Conservation (phyloP, 768 basidiomycete species). For the Tulasnella sp. region DNA sequence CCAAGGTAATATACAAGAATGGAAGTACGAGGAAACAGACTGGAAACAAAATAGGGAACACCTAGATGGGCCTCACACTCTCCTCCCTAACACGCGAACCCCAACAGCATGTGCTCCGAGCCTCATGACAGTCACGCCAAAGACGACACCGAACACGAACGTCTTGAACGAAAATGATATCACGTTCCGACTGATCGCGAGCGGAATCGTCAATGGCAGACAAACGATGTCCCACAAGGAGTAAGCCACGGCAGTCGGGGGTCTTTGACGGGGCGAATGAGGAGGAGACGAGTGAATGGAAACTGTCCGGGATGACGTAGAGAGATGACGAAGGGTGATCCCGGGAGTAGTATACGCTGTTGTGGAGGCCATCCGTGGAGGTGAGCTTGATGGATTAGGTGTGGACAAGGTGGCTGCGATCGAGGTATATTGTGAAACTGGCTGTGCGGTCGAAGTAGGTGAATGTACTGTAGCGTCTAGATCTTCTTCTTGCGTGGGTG, state of each 20-base stretch:
- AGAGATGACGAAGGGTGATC: neutral
- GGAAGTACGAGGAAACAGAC: neutral
- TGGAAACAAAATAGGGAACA: neutral
- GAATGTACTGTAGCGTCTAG: neutral
- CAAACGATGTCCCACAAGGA: constrained; percentile 3
- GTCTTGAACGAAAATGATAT: neutral
- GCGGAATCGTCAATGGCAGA: constrained; percentile 1
- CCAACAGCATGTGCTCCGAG: neutral
- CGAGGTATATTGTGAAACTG: neutral
- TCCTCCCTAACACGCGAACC: neutral
- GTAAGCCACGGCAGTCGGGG: neutral
- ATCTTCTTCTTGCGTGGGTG: neutral
- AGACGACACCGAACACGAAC: constrained; percentile 2
- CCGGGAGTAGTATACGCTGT: neutral
- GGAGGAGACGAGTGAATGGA: neutral
- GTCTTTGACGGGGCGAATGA: neutral
- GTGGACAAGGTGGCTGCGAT: neutral
- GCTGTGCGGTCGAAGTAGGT: neutral
- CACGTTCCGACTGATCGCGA: neutral
- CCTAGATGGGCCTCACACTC: neutral
- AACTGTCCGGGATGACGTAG: neutral
- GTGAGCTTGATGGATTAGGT: neutral
- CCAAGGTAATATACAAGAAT: neutral
- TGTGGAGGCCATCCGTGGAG: neutral
- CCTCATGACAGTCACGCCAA: constrained; percentile 4